Percentiles rank a stretch among this genome's conserved stretches.
These are phyloP conservation scores for Blastomyces percursus DNA, from an alignment of 2,329 filamentous ascomycete species.

Conservation along the genomic window DNA sequence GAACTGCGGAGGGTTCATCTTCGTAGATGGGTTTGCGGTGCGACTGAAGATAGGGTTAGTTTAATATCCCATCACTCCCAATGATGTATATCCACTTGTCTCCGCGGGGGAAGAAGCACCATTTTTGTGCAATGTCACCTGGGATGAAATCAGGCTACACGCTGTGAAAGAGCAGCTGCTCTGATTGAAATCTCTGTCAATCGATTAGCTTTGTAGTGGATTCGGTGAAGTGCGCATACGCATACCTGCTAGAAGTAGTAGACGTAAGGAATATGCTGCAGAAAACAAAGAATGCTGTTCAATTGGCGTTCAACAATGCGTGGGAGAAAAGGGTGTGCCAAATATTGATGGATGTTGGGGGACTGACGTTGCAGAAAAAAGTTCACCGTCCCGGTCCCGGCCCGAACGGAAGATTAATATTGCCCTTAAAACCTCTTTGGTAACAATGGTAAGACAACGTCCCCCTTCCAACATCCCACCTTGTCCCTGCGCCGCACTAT, in stretches of 20 bases:
- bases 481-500: neutral
- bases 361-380: slow-evolving; percentile 3
- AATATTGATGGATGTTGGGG: neutral
- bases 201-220: slow-evolving; percentile 10
- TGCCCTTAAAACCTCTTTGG: neutral
- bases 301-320: slow-evolving; percentile 18
- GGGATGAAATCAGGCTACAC: slow-evolving; percentile 31
- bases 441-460: slow-evolving; percentile 2
- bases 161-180: slow-evolving; percentile 30
- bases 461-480: neutral
- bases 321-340: slow-evolving; percentile 15
- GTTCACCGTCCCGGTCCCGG: neutral
- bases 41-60: slow-evolving; percentile 9
- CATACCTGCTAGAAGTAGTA: slow-evolving; percentile 34
- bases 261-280: slow-evolving; percentile 31
- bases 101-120: slow-evolving; percentile 19
- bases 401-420: neutral
- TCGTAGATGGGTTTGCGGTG: slow-evolving; percentile 17
- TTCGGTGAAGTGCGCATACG: slow-evolving; percentile 9
- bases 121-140: slow-evolving; percentile 24
- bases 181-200: slow-evolving; percentile 29
- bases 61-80: neutral
- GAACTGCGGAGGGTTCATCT: slow-evolving; percentile 8
- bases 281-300: slow-evolving; percentile 17
- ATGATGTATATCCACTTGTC: neutral